Base-by-base conservation (phyloP, 345 rosid genomes). In the Litchi chinensis region DNA sequence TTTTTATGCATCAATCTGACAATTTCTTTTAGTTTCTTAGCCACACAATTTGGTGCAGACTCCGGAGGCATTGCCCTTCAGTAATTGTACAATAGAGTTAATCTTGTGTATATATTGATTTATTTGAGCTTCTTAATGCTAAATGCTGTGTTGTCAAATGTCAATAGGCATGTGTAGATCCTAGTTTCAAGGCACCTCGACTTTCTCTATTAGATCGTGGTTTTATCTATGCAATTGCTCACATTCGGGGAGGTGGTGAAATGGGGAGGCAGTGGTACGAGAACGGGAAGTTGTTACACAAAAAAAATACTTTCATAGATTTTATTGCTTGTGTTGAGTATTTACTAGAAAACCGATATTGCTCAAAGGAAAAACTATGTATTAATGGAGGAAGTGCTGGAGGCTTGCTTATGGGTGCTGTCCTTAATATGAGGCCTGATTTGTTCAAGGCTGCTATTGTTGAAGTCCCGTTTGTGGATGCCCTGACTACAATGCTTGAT, bases 221-320 rank as follows among this genome's bases (percentile, higher is more conserved):
- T 69, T 91, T 96, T 74, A 85, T 93, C 40, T 94, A 10, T 84
- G 97, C 88, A 41, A 90, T 94, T 24, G 98, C 99, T 79, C 99
- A 95, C 77, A 78, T 95, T 82, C 98, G 99, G 70, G 98, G 99
- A 9, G 99, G 99, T 76, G 98, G 97, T 74, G 99, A 94, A 86
- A 90, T 96, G 94, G 98, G 99, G 78, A 93, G 99, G 82, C 93
- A 83, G 82, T 96, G 99, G 99, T 94, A n/a, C n/a, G 80, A 28
- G 32, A 28, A 28, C 2, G 32, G 32, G 32, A 28, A 28, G 32
- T 28, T 28, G 32, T 28, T 28, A 28, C 32, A 28, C 32, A 28
- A 96, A n/a, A n/a, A n/a, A n/a, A n/a, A n/a, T n/a, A n/a, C n/a
- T n/a, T n/a, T n/a, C n/a, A n/a, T n/a, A n/a, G n/a, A n/a, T n/a